A percentile compares a stretch with the other conserved stretches of the same genome.
Evolutionary conservation across 1,284 basidiomycete species (phyloP).

Genomic region (Tetrapyrgos nigripes): DNA sequence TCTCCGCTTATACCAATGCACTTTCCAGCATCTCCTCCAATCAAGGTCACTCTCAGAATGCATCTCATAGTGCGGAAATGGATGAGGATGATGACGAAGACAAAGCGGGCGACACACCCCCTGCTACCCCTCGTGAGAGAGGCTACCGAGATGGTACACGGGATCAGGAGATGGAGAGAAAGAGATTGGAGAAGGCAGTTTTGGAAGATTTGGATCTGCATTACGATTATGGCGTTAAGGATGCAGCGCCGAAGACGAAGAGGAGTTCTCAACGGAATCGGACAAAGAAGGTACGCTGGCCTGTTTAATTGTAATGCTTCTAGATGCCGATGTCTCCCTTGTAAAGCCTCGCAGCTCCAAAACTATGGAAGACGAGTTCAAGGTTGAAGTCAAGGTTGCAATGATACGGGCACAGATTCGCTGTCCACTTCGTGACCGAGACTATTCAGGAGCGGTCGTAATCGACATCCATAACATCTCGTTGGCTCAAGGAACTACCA

Average conservation of each 20-base stretch:
- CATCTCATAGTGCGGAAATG: constrained; percentile 26
- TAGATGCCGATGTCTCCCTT: background rate
- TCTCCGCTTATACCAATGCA: constrained; percentile 49
- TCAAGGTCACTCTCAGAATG: background rate
- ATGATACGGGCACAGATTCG: constrained; percentile 68
- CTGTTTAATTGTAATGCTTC: background rate
- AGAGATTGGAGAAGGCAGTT: constrained; percentile 54
- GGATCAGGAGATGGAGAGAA: constrained; percentile 43
- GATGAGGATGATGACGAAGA: constrained; percentile 26
- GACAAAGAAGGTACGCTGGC: constrained; percentile 28
- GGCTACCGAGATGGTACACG: constrained; percentile 19
- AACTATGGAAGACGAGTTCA: constrained; percentile 10
- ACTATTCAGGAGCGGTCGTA: constrained; percentile 64
- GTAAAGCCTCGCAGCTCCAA: constrained; percentile 15
- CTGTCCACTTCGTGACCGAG: constrained; percentile 53
- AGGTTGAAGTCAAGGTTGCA: constrained; percentile 46
- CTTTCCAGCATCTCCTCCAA: background rate
- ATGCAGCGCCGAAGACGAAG: constrained; percentile 8
- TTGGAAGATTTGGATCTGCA: constrained; percentile 62
- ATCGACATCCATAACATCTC: constrained; percentile 67
- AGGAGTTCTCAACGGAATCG: constrained; percentile 10
- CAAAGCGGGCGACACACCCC: constrained; percentile 43
- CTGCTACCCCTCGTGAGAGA: constrained; percentile 39
- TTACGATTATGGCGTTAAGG: constrained; percentile 46
- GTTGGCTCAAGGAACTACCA: constrained; percentile 41